A percentile compares a stretch with the other conserved stretches of the same genome.
Evolutionary conservation across 345 rosid species (phyloP).

Genomic region (Gossypioides kirkii): DNA sequence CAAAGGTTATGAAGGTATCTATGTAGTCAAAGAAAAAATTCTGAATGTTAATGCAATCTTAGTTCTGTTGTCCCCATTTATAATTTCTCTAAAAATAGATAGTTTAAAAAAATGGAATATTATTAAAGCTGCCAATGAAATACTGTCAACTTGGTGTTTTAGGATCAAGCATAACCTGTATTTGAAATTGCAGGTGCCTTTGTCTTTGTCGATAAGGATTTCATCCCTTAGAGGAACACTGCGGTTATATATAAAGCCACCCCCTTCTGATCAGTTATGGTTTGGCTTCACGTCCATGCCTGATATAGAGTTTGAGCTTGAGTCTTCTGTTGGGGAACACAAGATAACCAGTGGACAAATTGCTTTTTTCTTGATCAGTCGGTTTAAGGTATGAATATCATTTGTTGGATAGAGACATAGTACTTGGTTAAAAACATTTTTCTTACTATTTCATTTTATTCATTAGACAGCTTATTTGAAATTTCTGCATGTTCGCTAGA

Average conservation of each 20-base stretch:
- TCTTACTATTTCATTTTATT: background rate
- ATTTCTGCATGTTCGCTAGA: background rate
- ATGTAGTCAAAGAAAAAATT: background rate
- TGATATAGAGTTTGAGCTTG: constrained; percentile 66
- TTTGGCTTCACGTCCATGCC: constrained; percentile 90
- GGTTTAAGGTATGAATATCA: constrained; percentile 61
- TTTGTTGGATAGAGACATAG: background rate
- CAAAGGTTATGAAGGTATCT: background rate
- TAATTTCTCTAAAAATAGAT: background rate
- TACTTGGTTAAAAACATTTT: background rate
- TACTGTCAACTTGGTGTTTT: background rate
- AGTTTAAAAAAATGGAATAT: background rate
- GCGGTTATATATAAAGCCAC: constrained; percentile 78
- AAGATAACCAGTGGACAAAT: constrained; percentile 65
- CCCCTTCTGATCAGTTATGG: constrained; percentile 96
- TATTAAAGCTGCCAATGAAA: background rate
- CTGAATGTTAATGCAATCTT: background rate
- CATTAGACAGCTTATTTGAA: background rate
- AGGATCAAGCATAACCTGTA: background rate
- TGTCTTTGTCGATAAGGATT: constrained; percentile 75
- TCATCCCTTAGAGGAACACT: constrained; percentile 77
- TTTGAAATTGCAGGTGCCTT: constrained; percentile 58
- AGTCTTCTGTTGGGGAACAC: constrained; percentile 82
- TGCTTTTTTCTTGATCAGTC: constrained; percentile 62
- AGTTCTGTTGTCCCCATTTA: background rate